Percentiles rank a stretch among this genome's conserved stretches.
These are phyloP conservation scores for Phytophthora rubi DNA, from an alignment of 352 stramenopile species.

Conservation along the genomic window DNA sequence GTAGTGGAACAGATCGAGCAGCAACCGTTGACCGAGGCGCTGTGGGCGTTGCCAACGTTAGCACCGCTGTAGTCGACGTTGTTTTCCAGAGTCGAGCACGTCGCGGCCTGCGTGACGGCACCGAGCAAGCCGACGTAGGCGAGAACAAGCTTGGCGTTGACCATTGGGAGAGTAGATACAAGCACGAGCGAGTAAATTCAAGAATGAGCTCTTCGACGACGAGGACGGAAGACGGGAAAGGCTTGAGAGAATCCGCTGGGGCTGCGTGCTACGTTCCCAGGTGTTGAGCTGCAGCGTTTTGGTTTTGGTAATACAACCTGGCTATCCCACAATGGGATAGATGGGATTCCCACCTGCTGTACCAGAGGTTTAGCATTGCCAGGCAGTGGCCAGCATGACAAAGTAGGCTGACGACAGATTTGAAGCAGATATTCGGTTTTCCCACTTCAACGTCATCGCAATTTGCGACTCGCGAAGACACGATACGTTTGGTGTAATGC, in stretches of 20 bases:
- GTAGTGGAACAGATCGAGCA: not conserved
- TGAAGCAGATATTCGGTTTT: not conserved
- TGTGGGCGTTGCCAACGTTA: not conserved
- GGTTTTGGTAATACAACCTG: not conserved
- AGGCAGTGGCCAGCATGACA: not conserved
- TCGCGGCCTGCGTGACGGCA: not conserved
- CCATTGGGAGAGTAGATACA: not conserved
- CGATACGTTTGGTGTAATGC: not conserved
- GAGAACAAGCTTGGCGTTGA: not conserved
- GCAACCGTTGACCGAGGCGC: not conserved
- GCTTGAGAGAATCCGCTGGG: not conserved
- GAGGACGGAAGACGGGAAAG: not conserved
- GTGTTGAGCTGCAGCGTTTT: not conserved
- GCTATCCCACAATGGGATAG: not conserved
- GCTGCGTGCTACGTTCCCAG: not conserved
- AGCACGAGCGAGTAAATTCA: not conserved
- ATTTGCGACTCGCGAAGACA: not conserved
- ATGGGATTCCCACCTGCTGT: not conserved
- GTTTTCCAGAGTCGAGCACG: not conserved
- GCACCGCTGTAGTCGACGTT: not conserved
- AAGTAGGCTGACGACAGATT: not conserved
- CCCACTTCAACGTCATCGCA: not conserved
- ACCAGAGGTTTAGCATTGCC: not conserved
- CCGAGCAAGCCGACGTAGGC: not conserved
- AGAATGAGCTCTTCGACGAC: not conserved